Base-by-base conservation (phyloP, 352 stramenopile species). In the Phytophthora macrochlamydospora region DNA sequence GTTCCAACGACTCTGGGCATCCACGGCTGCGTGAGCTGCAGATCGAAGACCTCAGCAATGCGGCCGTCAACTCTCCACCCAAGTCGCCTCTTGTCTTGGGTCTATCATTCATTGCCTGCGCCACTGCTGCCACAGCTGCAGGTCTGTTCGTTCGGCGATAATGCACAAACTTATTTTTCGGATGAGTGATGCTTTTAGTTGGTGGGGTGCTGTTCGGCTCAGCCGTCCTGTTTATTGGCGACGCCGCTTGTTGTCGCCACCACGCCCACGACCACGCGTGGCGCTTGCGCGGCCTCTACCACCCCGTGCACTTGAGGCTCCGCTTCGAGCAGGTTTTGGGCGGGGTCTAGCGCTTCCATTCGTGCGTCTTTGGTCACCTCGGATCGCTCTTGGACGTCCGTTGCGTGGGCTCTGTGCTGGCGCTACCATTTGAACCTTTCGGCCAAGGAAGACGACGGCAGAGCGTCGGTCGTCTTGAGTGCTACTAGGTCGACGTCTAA, bases 101-200 rank as follows among this genome's bases (percentile, higher is more conserved):
- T 38, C 58, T 87, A n/a, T 84, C 78, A 3, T 71, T 87, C 40
- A 73, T 87, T 9, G 78, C 74, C 2, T 87, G 78, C 18, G 78
- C 76, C 30, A 85, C 74, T 0, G 76, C 76, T 18, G 78, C 76
- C 35, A 85, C 76, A 13, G 76, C 76, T 3, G 78, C 75, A 3
- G 61, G 76, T 13, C 60, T 87, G 28, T 54, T 80, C 6, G 70
- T 71, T n/a, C 78, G 78, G 13, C 62, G 78, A 32, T 84, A 76
- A 81, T 58, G 44, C 37, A 60, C 29, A 46, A 24, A 24, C 18
- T 24, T 24, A 24, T 24, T 24, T 24, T 24, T 24, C 18, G 18
- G 18, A 24, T 24, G 18, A 24, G 18, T 24, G 18, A 24, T 24
- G 18, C 0, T 24, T 24, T 24, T 29, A 43, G 33, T 54, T 35